phyloP scores from a whole-genome alignment of 2,329 filamentous ascomycete species.

The Trichoderma pleuroti region DNA sequence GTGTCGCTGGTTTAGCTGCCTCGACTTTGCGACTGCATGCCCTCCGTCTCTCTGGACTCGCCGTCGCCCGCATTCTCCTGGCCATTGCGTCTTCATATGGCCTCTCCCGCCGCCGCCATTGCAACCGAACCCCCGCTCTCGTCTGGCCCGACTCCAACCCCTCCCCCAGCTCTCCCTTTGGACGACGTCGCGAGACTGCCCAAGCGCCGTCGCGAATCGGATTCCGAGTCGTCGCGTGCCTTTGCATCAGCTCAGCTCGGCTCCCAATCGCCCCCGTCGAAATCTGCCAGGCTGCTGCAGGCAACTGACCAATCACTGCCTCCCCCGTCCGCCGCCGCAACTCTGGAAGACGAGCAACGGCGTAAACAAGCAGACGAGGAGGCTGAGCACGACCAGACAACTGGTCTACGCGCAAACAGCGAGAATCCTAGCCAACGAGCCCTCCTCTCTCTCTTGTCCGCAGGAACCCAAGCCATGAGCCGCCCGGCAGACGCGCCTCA shows the following conservation, averaged over 20 bases:
- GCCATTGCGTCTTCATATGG: constrained; percentile 39
- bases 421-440: constrained; percentile 54
- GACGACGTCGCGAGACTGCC: constrained; percentile 40
- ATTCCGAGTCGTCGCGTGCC: constrained; percentile 39
- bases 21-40: constrained; percentile 17
- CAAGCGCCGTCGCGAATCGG: constrained; percentile 48
- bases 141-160: constrained; percentile 33
- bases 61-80: constrained; percentile 1
- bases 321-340: constrained; percentile 51
- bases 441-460: constrained; percentile 53
- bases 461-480: constrained; percentile 51
- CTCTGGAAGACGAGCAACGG: constrained; percentile 51
- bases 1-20: constrained; percentile 30
- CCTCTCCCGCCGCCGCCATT: constrained; percentile 51
- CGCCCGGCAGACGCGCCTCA: constrained; percentile 53
- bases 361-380: constrained; percentile 31
- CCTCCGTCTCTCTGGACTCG: constrained; percentile 4
- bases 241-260: constrained; percentile 30
- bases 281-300: constrained; percentile 50
- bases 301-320: constrained; percentile 43
- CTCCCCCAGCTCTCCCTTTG: constrained; percentile 36
- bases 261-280: constrained; percentile 49
- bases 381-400: constrained; percentile 21
- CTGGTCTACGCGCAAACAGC: constrained; percentile 38
- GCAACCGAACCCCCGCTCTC: constrained; percentile 49